Conservation (phyloP, 805 yeast genomes). For the Kazachstania psychrophila region DNA sequence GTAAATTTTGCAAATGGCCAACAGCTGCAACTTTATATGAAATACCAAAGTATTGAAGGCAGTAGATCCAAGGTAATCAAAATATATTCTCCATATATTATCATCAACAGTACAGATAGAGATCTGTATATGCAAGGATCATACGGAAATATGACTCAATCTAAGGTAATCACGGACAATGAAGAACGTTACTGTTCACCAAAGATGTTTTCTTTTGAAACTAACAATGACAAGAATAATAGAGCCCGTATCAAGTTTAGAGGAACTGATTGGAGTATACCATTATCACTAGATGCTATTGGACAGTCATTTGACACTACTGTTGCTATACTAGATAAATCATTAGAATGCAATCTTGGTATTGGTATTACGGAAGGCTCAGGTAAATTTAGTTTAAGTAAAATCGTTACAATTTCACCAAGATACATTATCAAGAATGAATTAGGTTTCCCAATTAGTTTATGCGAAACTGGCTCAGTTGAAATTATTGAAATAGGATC, state of each 20-base stretch:
- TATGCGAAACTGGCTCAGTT: conserved; percentile 62
- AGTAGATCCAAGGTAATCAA: conserved; percentile 50
- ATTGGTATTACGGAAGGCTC: conserved; percentile 69
- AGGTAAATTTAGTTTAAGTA: conserved; percentile 70
- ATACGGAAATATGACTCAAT: conserved; percentile 42
- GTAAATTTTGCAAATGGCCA: conserved; percentile 60
- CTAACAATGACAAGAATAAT: conserved; percentile 46
- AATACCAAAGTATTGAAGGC: conserved; percentile 45
- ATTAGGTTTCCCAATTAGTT: conserved; percentile 44
- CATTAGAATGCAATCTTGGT: conserved; percentile 67
- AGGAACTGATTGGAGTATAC: conserved; percentile 62
- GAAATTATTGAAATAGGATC: conserved; percentile 39
- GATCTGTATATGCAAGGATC: conserved; percentile 51
- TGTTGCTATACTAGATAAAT: conserved; percentile 40
- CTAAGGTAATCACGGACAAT: conserved; percentile 31
- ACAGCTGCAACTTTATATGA: conserved; percentile 49
- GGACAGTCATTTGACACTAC: conserved; percentile 65
- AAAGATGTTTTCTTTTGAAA: conserved; percentile 76
- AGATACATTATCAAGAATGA: conserved; percentile 67
- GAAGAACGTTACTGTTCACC: conserved; percentile 39
- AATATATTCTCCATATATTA: conserved; percentile 76
- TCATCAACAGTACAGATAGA: conserved; percentile 71
- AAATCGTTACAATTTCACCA: conserved; percentile 73
- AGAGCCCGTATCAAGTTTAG: conserved; percentile 58
- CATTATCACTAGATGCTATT: conserved; percentile 78